phyloP scores from a whole-genome alignment of 345 rosid species.

The Geranium rotundifolium region DNA sequence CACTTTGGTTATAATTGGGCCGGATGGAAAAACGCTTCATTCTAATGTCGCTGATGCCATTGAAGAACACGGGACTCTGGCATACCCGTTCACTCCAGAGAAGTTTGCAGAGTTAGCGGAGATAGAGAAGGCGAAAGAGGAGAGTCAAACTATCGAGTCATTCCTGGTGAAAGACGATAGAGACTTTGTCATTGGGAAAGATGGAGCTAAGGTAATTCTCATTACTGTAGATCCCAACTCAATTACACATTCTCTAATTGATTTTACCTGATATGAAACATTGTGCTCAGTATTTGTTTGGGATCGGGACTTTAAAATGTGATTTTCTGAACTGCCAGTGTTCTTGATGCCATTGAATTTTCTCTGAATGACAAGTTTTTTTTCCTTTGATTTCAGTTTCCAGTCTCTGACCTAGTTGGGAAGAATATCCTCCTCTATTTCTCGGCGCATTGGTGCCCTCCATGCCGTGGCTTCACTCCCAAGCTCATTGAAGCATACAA shows the following conservation, averaged over 20 bases:
- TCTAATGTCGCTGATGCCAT: constrained; percentile 21
- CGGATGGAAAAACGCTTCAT: constrained; percentile 26
- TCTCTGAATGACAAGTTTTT: background rate
- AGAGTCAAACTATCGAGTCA: constrained; percentile 29
- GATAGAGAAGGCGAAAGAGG: constrained; percentile 19
- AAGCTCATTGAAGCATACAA: constrained; percentile 22
- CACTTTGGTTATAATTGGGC: constrained; percentile 26
- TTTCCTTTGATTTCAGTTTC: constrained; percentile 17
- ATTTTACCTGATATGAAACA: too few species aligned
- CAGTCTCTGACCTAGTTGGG: constrained; percentile 26
- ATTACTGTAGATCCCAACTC: too few species aligned
- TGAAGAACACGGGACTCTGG: constrained; percentile 21
- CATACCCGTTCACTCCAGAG: constrained; percentile 35
- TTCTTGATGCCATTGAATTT: background rate
- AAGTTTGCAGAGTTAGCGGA: constrained; percentile 21
- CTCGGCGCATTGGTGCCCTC: constrained; percentile 39
- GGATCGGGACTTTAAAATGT: too few species aligned
- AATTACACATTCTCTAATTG: too few species aligned
- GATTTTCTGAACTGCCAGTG: too few species aligned
- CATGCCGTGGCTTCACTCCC: constrained; percentile 33
- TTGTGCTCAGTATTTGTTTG: too few species aligned
- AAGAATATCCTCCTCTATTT: constrained; percentile 35
- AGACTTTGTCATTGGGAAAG: constrained; percentile 24
- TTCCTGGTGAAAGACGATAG: constrained; percentile 20
- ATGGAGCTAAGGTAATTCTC: constrained; percentile 18